A percentile compares a stretch with the other conserved stretches of the same genome.
Conservation (phyloP, 306 rosid species). For the Cotoneaster glaucophyllus region DNA sequence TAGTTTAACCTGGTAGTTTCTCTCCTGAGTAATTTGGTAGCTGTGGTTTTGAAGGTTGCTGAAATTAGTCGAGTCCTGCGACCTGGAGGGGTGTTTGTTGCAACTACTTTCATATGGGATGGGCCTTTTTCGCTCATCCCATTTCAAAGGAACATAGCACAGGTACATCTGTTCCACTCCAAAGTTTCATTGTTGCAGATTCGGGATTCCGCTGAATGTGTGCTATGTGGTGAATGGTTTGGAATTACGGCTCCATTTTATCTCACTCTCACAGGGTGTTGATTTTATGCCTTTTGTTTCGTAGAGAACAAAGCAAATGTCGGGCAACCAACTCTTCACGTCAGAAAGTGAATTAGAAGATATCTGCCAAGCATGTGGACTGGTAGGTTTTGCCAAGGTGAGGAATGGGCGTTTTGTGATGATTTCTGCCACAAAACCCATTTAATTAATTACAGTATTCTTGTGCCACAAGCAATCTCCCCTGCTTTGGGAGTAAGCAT, state of each 20-base stretch:
- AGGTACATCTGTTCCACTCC: slow-evolving; percentile 39
- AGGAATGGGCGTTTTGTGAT: slow-evolving; percentile 73
- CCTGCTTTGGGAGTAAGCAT: not conserved
- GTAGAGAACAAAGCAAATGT: slow-evolving; percentile 41
- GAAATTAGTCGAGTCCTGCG: slow-evolving; percentile 81
- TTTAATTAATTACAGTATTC: not conserved
- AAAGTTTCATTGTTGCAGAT: not conserved
- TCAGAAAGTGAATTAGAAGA: slow-evolving; percentile 79
- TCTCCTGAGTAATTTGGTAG: not conserved
- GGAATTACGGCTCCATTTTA: not conserved
- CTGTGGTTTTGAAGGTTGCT: slow-evolving; percentile 56
- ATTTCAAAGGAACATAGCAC: slow-evolving; percentile 36
- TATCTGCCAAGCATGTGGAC: slow-evolving; percentile 71
- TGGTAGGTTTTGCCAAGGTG: slow-evolving; percentile 20
- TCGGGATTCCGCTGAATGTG: not conserved
- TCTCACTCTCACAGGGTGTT: not conserved
- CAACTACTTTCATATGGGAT: slow-evolving; percentile 66
- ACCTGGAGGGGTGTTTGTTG: slow-evolving; percentile 95
- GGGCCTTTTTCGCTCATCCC: slow-evolving; percentile 60
- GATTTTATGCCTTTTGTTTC: not conserved
- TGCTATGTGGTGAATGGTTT: not conserved
- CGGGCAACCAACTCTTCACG: slow-evolving; percentile 42
- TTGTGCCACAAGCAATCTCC: slow-evolving; percentile 5
- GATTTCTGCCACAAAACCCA: slow-evolving; percentile 77
- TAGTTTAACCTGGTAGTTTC: not conserved